phyloP scores from a whole-genome alignment of 805 yeast species.

The Ogataea thermomethanolica region DNA sequence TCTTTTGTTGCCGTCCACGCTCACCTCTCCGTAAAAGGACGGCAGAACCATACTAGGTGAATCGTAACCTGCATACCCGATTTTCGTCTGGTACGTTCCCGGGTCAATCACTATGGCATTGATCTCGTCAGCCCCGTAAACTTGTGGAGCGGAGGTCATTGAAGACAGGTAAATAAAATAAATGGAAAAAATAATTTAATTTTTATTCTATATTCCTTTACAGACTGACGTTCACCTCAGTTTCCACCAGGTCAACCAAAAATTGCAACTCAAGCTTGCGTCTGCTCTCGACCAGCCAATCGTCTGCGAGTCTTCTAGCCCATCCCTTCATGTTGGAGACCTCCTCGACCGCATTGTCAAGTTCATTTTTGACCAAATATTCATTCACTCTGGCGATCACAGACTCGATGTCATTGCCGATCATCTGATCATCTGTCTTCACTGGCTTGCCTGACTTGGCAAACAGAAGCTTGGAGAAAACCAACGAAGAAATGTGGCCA shows the following conservation, averaged over 20 bases:
- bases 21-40: constrained; percentile 52
- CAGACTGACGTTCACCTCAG: constrained; percentile 50
- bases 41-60: constrained; percentile 75
- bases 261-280: constrained; percentile 86
- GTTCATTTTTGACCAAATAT: constrained; percentile 67
- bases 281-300: constrained; percentile 89
- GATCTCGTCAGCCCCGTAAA: constrained; percentile 75
- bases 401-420: constrained; percentile 82
- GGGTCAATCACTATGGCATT: constrained; percentile 90
- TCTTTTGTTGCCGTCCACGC: constrained; percentile 16
- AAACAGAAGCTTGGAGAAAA: constrained; percentile 73
- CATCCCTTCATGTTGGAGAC: constrained; percentile 87
- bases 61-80: constrained; percentile 93
- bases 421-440: constrained; percentile 28
- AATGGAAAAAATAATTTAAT: background rate
- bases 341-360: constrained; percentile 90
- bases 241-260: constrained; percentile 62
- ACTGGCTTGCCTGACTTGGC: constrained; percentile 73
- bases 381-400: constrained; percentile 82
- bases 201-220: constrained; percentile 6
- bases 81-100: constrained; percentile 77
- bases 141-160: constrained; percentile 42
- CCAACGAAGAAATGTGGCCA: constrained; percentile 79
- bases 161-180: background rate
- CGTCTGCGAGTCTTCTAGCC: constrained; percentile 85